Evolutionary conservation across 495 filamentous ascomycete genomes (phyloP), one percentile per base, ranked within the genome.

Genomic region (Lindgomyces ingoldianus): DNA sequence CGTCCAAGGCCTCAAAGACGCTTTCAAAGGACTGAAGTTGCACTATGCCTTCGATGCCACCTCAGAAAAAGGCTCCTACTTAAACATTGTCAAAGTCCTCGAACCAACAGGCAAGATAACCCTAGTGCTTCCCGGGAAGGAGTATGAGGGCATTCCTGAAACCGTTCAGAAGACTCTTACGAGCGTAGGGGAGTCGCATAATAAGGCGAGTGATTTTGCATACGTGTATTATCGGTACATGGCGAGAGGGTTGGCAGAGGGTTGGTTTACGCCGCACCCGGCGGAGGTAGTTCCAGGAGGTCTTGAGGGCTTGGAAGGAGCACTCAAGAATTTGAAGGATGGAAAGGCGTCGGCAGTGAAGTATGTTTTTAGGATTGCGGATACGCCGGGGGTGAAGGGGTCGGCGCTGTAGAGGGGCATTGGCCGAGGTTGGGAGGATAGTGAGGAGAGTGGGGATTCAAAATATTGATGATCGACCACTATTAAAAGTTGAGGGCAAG

Each of bases 271-370:
- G 24, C 74, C 74, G 2, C 88, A 91, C 73, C 83, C 86, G 24
- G 74, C 79, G 27, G 81, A 86, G 74, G 83, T 91, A 36, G 73
- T 85, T 8, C 76, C 79, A 0, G 81, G 84, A 11, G 89, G 87
- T 0, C 62, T 91, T 58, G 77, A 67, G 9, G 86, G 86, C 0
- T 65, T 91, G 4, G 62, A 62, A 42, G 26, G 74, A 22, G 87
- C 73, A 1, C 63, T 91, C 70, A 70, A 71, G 61, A 78, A 85
- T 57, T 72, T 90, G 63, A 81, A 81, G 72, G 80, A 70, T 11
- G 89, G 88, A 0, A 87, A 84, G 66, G 87, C 83, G 48, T 85
- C 82, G 56, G 88, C 81, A 16, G 76, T 83, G 0, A 91, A 91
- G 71, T 90, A 88, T 75, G 82, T 91, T 1, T 85, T 88, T 58